phyloP scores from a whole-genome alignment of 192 early-diverging fungal species.

The Backusella macrospora region DNA sequence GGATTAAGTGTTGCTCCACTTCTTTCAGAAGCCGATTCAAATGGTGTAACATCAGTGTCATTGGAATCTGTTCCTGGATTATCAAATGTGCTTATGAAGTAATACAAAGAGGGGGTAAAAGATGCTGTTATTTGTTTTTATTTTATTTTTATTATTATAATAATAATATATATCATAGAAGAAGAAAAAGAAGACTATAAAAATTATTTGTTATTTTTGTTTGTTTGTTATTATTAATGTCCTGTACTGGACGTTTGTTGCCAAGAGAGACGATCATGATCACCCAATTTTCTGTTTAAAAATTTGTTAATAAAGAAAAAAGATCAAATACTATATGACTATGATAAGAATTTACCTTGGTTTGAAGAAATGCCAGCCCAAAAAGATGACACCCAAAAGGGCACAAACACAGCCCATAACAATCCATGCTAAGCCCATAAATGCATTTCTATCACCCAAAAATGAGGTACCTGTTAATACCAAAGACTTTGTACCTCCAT shows the following conservation, averaged over 20 bases:
- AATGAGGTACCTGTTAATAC: constrained; percentile 94
- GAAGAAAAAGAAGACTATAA: not conserved
- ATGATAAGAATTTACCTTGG: constrained; percentile 64
- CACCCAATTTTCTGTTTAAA: constrained; percentile 80
- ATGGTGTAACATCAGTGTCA: constrained; percentile 51
- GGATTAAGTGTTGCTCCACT: constrained; percentile 85
- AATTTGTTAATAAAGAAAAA: not conserved
- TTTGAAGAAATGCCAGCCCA: constrained; percentile 89
- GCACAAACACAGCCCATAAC: constrained; percentile 91
- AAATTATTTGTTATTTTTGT: not conserved
- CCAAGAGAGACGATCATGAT: constrained; percentile 97
- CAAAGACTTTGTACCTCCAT: constrained; percentile 94
- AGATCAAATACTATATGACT: constrained; percentile 8
- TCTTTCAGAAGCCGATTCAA: constrained; percentile 66
- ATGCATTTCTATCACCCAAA: constrained; percentile 96
- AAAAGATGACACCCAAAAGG: constrained; percentile 85
- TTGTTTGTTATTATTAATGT: not conserved
- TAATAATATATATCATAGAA: not conserved
- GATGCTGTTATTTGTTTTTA: not conserved
- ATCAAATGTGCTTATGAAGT: not conserved
- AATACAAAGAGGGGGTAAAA: not conserved
- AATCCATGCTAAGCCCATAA: constrained; percentile 94
- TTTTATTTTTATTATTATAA: constrained; percentile 2
- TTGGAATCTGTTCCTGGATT: constrained; percentile 31
- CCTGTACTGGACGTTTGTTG: constrained; percentile 41